Evolutionary conservation across 2,329 filamentous ascomycete genomes (phyloP).

Genomic region (Byssothecium circinans): DNA sequence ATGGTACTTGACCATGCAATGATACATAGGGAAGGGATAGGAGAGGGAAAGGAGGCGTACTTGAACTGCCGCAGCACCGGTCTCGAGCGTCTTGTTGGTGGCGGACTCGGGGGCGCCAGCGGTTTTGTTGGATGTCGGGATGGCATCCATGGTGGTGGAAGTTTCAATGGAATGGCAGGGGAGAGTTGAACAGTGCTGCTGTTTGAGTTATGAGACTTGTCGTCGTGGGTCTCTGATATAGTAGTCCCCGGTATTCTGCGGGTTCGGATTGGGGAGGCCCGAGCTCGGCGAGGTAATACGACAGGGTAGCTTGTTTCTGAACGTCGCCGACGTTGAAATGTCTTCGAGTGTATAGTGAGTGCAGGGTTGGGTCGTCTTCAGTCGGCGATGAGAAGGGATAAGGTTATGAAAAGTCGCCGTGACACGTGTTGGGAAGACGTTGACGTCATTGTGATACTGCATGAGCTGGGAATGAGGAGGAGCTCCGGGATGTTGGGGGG

Average conservation of each 20-base stretch:
- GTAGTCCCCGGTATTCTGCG: too few relatives aligned
- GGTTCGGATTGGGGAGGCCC: too few relatives aligned
- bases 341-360: neutral
- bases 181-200: too few relatives aligned
- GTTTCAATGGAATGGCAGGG: too few relatives aligned
- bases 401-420: neutral
- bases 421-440: too few relatives aligned
- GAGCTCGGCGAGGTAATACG: too few relatives aligned
- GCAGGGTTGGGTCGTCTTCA: neutral
- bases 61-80: conserved; percentile 63
- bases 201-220: too few relatives aligned
- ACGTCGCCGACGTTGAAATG: neutral
- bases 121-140: conserved; percentile 46
- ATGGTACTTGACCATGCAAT: neutral
- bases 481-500: neutral
- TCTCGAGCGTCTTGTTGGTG: conserved; percentile 62
- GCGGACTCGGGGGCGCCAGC: conserved; percentile 55
- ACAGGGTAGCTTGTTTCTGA: too few relatives aligned
- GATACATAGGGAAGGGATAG: neutral
- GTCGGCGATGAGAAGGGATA: too few relatives aligned
- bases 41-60: conserved; percentile 29
- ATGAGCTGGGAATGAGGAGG: neutral
- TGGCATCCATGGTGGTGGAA: conserved; percentile 26
- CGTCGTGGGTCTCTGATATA: too few relatives aligned
- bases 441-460: neutral